Evolutionary conservation across 2,329 filamentous ascomycete species (phyloP).

Genomic region (Cladosporium sp.): DNA sequence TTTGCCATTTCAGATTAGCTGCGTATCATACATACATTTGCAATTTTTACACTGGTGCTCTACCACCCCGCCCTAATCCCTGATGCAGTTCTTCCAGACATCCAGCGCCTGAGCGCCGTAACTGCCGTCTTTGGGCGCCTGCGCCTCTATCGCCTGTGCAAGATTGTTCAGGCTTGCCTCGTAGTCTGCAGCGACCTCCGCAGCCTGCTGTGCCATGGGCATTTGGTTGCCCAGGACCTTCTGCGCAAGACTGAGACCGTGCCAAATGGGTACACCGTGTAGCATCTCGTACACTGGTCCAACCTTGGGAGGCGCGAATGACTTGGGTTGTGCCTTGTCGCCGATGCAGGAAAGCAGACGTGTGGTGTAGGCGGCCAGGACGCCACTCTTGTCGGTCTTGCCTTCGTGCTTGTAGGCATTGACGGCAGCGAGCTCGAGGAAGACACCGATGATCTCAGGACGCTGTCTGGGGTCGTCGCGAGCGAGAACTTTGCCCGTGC

Average conservation of each 20-base stretch:
- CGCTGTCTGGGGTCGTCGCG: conserved; percentile 35
- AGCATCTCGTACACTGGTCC: conserved; percentile 30
- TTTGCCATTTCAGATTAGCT: not conserved
- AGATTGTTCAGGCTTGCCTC: conserved; percentile 28
- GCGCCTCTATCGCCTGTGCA: conserved; percentile 27
- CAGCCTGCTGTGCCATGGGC: conserved; percentile 26
- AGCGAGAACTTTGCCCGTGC: conserved; percentile 26
- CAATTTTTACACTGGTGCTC: conserved; percentile 1
- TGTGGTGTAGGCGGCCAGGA: conserved; percentile 43
- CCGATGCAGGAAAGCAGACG: conserved; percentile 39
- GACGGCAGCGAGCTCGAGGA: conserved; percentile 46
- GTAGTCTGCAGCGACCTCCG: conserved; percentile 30
- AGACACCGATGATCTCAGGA: conserved; percentile 43
- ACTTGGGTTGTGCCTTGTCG: conserved; percentile 8
- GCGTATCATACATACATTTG: conserved; percentile 8
- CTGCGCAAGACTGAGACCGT: conserved; percentile 45
- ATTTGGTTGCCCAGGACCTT: conserved; percentile 43
- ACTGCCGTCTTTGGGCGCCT: conserved; percentile 24
- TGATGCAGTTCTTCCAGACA: conserved; percentile 30
- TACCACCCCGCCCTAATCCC: conserved; percentile 16
- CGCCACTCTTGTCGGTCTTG: conserved; percentile 38
- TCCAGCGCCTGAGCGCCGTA: conserved; percentile 32
- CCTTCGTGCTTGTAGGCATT: conserved; percentile 38
- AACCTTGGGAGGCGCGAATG: conserved; percentile 11
- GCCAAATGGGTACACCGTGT: conserved; percentile 41